Evolutionary conservation across 2,329 filamentous ascomycete species (phyloP).

Genomic region (Gaeumannomyces sp.): DNA sequence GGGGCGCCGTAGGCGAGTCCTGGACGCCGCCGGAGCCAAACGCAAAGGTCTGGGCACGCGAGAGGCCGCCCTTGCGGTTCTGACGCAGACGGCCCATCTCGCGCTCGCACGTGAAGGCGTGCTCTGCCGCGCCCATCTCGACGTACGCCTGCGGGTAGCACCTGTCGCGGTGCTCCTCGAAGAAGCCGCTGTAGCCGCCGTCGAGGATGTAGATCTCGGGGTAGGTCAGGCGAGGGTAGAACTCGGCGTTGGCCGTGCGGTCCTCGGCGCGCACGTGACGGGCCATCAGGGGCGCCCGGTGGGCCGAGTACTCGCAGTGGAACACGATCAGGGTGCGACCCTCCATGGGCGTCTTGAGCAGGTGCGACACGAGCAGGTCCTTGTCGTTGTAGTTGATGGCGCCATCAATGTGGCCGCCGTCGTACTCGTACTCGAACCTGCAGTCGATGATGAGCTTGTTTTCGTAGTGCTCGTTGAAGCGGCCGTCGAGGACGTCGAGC

Average conservation of each 20-base stretch:
- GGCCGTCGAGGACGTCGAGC: constrained; percentile 79
- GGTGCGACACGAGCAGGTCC: constrained; percentile 70
- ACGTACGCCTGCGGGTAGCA: constrained; percentile 96
- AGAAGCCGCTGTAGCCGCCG: constrained; percentile 94
- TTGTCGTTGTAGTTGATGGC: constrained; percentile 98
- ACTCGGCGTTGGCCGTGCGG: constrained; percentile 75
- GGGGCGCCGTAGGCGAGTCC: constrained; percentile 53
- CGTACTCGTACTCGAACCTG: constrained; percentile 97
- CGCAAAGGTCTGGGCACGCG: constrained; percentile 87
- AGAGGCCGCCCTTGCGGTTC: constrained; percentile 66
- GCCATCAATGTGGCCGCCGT: constrained; percentile 88
- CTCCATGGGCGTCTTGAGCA: constrained; percentile 64
- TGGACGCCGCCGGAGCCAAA: constrained; percentile 63
- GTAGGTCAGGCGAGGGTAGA: constrained; percentile 85
- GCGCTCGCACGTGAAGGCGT: constrained; percentile 87
- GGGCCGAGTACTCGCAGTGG: constrained; percentile 97
- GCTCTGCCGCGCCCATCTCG: constrained; percentile 89
- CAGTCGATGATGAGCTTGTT: constrained; percentile 89
- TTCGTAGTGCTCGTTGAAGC: constrained; percentile 69
- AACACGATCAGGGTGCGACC: constrained; percentile 80
- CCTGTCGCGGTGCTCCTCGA: constrained; percentile 65
- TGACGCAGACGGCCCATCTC: constrained; percentile 91
- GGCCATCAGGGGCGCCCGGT: constrained; percentile 93
- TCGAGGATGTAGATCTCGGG: constrained; percentile 97
- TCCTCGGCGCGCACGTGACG: constrained; percentile 88